phyloP scores from a whole-genome alignment of 441 rosid species.

The Lagerstroemia fauriei region DNA sequence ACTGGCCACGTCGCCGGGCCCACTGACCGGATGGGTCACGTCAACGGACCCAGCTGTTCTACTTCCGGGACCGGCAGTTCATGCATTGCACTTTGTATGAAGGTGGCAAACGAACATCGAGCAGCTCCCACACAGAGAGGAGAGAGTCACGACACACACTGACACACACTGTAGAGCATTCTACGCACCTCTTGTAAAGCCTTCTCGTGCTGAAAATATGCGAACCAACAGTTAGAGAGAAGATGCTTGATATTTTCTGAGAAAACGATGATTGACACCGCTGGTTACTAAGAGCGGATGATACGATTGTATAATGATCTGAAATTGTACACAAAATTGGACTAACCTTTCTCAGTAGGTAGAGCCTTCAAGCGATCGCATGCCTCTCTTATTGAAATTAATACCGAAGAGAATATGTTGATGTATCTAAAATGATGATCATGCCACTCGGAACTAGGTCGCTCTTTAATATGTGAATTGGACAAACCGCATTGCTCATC shows the following conservation, averaged over 20 bases:
- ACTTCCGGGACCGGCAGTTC: too few relatives aligned
- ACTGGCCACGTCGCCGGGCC: too few relatives aligned
- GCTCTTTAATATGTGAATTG: constrained; percentile 89
- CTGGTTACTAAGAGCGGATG: neutral
- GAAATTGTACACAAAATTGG: neutral
- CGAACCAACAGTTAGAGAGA: neutral
- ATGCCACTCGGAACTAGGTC: constrained; percentile 46
- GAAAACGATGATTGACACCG: neutral
- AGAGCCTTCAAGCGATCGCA: constrained; percentile 75
- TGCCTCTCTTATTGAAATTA: constrained; percentile 60
- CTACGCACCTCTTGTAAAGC: constrained; percentile 49
- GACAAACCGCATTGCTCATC: constrained; percentile 91
- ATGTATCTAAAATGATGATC: neutral
- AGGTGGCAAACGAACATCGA: too few relatives aligned
- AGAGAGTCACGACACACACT: too few relatives aligned
- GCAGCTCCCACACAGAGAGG: too few relatives aligned
- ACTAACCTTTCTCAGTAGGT: constrained; percentile 70
- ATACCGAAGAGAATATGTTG: neutral
- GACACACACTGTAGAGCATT: neutral
- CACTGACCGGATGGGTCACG: too few relatives aligned
- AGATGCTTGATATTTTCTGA: neutral
- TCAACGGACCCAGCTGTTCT: too few relatives aligned
- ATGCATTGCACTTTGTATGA: too few relatives aligned
- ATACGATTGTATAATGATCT: neutral
- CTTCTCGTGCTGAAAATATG: constrained; percentile 76